Conservation (phyloP, 352 stramenopile species). For the Pythium grandisporangium region DNA sequence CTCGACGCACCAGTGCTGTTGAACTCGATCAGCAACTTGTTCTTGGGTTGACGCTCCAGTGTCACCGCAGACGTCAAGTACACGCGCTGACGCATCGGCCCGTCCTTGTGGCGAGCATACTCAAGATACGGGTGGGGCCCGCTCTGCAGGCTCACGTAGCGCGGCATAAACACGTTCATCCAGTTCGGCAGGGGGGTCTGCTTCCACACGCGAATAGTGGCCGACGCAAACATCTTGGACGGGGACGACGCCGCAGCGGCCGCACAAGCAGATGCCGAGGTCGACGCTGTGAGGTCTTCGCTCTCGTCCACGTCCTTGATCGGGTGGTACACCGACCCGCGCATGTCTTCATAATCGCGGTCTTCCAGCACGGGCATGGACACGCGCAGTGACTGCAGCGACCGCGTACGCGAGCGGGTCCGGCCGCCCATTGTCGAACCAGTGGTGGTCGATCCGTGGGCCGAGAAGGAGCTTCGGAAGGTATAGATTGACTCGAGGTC, state of each 20-base stretch:
- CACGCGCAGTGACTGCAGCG: neutral
- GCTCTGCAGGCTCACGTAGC: constrained; percentile 48
- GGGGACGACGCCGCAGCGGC: constrained; percentile 2
- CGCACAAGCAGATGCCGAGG: too few species aligned
- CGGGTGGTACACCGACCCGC: constrained; percentile 8
- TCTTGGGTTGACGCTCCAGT: constrained; percentile 53
- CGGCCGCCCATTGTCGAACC: neutral
- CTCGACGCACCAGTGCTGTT: constrained; percentile 16
- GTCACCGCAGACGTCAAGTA: constrained; percentile 47
- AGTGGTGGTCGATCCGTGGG: neutral
- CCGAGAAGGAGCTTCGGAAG: constrained; percentile 8
- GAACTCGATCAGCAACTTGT: constrained; percentile 65
- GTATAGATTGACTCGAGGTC: constrained; percentile 15
- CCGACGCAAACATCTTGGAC: constrained; percentile 34
- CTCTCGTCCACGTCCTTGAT: constrained; percentile 19
- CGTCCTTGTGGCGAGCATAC: constrained; percentile 41
- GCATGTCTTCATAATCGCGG: constrained; percentile 7
- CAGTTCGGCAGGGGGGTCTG: constrained; percentile 54
- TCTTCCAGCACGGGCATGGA: constrained; percentile 8
- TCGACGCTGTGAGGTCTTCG: constrained; percentile 7
- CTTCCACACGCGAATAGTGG: constrained; percentile 47
- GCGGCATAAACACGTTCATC: constrained; percentile 73
- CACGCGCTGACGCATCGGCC: constrained; percentile 49
- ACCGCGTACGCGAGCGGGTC: constrained; percentile 8
- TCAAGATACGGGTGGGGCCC: constrained; percentile 56